These are phyloP conservation scores for Dactylellina parvicollis DNA, from an alignment of 2,329 filamentous ascomycete genomes.

Conservation along the genomic window DNA sequence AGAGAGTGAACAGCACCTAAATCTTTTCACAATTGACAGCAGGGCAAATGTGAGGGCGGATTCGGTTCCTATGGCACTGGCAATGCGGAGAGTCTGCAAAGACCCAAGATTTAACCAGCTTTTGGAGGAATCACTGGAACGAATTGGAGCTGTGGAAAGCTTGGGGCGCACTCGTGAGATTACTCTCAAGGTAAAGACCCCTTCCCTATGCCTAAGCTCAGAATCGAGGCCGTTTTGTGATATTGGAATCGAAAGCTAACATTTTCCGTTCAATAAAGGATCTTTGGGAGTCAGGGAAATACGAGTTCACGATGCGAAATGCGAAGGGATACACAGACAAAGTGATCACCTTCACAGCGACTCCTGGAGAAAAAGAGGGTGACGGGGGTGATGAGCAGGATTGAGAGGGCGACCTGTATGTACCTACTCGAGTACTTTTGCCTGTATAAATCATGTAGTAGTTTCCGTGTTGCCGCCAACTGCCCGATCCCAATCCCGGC, in stretches of 20 bases:
- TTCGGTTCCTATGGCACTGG: conserved; percentile 93
- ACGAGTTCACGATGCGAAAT: conserved; percentile 62
- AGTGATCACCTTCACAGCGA: conserved; percentile 61
- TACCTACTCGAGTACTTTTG: too few relatives aligned
- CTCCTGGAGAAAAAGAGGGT: conserved; percentile 54
- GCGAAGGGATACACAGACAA: conserved; percentile 61
- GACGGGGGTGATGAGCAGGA: conserved; percentile 56
- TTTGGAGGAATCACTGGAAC: conserved; percentile 80
- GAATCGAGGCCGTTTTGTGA: too few relatives aligned
- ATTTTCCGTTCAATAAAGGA: conserved; percentile 61
- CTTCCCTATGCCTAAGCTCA: not conserved
- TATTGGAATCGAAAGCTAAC: not conserved
- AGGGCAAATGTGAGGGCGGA: conserved; percentile 87
- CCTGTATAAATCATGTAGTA: too few relatives aligned
- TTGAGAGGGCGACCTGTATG: conserved; percentile 31
- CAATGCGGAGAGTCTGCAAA: conserved; percentile 83
- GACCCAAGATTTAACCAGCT: conserved; percentile 81
- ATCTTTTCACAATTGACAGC: conserved; percentile 93
- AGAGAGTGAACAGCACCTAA: conserved; percentile 74
- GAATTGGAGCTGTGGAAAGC: conserved; percentile 92
- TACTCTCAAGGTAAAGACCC: conserved; percentile 76
- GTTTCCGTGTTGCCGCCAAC: too few relatives aligned
- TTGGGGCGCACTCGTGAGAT: conserved; percentile 92
- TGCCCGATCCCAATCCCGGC: too few relatives aligned
- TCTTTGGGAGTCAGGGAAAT: conserved; percentile 67